Base-by-base conservation (phyloP, 345 rosid genomes). In the Pelargonium nanum region DNA sequence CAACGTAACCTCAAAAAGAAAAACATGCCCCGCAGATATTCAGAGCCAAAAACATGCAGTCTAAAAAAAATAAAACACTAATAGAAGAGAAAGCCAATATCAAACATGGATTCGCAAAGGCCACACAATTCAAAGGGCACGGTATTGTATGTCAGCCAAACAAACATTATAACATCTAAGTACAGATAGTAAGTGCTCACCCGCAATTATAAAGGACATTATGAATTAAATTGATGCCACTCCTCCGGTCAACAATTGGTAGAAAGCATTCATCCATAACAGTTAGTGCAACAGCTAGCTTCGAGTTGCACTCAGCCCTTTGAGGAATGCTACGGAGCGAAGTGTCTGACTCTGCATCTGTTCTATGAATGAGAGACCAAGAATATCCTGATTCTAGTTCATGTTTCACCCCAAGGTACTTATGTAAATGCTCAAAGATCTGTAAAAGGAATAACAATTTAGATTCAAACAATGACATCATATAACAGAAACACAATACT, bases 221-320 rank as follows among this genome's bases (percentile, higher is more conserved):
- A 26, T 72, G 87, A 54, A 91, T 77, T 61, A 86, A 64, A 79
- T 88, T 88, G 74, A 86, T 76, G 57, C 88, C 83, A 83, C 96
- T 91, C 72, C 91, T 81, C 59, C 83, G 69, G 72, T 91, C 94
- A 73, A 76, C 72, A 59, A 88, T 86, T 48, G 97, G 97, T 64
- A 83, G 71, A 77, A 88, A 91, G 78, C 97, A 91, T 74, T 88
- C 97, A 72, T 91, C 91, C 97, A 91, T 88, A 55, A 91, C 72
- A 40, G 74, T 69, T 60, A 81, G 70, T 2, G 96, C 94, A 63
- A 88, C 81, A 28, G 96, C 89, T 53, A 84, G 81, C 79, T 85
- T 87, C 44, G 91, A 84, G 77, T 86, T 84, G 80, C 84, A 81
- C 74, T 86, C 89, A 63, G 77, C 89, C 60, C 74, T 76, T 56